Evolutionary conservation across 2,329 filamentous ascomycete genomes (phyloP), one percentile per base, ranked within the genome.

Genomic region (Fusarium sp.): DNA sequence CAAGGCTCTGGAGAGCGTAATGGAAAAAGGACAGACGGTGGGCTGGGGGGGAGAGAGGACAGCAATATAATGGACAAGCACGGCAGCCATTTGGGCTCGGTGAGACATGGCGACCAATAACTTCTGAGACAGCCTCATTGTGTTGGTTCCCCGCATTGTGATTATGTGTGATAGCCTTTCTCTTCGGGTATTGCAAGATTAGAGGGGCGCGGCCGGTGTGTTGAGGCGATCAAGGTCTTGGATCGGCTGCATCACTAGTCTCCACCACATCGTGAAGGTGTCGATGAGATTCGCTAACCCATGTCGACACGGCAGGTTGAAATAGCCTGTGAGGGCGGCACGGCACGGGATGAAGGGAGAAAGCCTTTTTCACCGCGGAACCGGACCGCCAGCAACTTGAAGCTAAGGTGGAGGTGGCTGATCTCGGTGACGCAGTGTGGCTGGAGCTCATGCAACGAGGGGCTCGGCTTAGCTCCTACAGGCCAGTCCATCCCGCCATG

Each of bases 351-450:
- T 50, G n/a, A n/a, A 20, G 20, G 42, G 36, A 11, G 23, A 46
- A 46, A 46, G 42, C 20, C 42, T 46, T 27, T 46, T 46, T 9
- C 7, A 23, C 40, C 40, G 7, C 40, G 40, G 40, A 46, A 20
- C 13, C 20, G 40, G 40, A 6, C 20, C 36, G 11, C 9, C 4
- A 34, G 33, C 33, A 34, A n/a, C 40, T 14, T 46, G 42, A 27
- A 46, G 23, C 42, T 14, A 23, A 27, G 42, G 72, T 72, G 70
- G 72, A 69, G 68, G 72, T 74, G 67, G 72, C 69, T 71, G 27
- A 31, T n/a, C 31, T 67, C 49, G 34, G 72, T 74, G 72, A 74
- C 70, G 72, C 72, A 74, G 50, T 74, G 71, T 74, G 72, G 72
- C 73, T 70, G 36, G 61, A 74, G 69, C 71, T 69, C 53, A 50